Conservation (phyloP, 768 basidiomycete species). For the Boletus speciosus region DNA sequence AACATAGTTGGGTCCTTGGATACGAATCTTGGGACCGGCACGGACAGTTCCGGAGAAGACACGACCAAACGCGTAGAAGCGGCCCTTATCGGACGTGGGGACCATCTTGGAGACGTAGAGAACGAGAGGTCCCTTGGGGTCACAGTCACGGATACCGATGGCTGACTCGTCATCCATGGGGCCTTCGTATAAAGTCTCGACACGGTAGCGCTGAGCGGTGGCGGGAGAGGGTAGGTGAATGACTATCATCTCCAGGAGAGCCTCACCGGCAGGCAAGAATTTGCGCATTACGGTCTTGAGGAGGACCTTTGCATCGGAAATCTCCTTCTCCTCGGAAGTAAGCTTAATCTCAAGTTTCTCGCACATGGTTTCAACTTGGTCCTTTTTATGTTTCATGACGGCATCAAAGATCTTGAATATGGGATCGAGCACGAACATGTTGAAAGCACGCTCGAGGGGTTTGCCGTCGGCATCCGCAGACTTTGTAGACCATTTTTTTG, state of each 20-base stretch:
- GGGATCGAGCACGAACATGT: conserved; percentile 96
- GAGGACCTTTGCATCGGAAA: conserved; percentile 84
- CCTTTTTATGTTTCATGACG: conserved; percentile 99
- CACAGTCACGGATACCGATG: conserved; percentile 96
- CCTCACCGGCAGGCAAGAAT: conserved; percentile 98
- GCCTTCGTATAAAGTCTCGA: conserved; percentile 99
- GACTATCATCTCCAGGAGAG: conserved; percentile 99
- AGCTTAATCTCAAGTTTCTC: conserved; percentile 97
- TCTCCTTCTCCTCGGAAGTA: conserved; percentile 80
- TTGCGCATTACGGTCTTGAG: conserved; percentile 99
- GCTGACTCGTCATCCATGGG: conserved; percentile 99
- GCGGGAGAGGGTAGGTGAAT: conserved; percentile 97
- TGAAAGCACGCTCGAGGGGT: conserved; percentile 96
- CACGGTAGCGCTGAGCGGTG: conserved; percentile 97
- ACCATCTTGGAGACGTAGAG: conserved; percentile 99
- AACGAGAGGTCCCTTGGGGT: conserved; percentile 93
- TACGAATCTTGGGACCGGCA: conserved; percentile 97
- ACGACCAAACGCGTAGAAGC: conserved; percentile 99
- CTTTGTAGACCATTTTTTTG: conserved; percentile 94
- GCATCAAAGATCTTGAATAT: conserved; percentile 98
- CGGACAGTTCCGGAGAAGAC: conserved; percentile 98
- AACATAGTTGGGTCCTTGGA: conserved; percentile 98
- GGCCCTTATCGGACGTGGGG: conserved; percentile 98
- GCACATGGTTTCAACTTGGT: conserved; percentile 73
- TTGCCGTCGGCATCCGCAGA: conserved; percentile 75